Evolutionary conservation across 176 grass and related monocot species (phyloP).

Genomic region (Panicum miliaceum): DNA sequence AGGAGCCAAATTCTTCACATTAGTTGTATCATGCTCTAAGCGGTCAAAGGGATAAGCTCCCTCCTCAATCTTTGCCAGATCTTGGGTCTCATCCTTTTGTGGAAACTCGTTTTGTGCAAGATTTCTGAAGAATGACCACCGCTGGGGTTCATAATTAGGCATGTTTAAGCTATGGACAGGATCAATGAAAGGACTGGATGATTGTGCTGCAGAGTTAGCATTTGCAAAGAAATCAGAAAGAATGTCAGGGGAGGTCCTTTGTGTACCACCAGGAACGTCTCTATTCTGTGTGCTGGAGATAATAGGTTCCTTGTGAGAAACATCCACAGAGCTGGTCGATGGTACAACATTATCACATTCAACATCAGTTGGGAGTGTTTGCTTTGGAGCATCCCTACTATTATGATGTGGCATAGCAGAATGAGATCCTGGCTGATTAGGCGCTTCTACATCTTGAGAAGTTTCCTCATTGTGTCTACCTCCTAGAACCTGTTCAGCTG

Average conservation of each 20-base stretch:
- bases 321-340: slow-evolving; percentile 33
- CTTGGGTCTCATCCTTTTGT: slow-evolving; percentile 69
- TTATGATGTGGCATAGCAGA: slow-evolving; percentile 47
- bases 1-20: slow-evolving; percentile 46
- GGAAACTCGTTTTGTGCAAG: slow-evolving; percentile 78
- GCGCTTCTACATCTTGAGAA: slow-evolving; percentile 44
- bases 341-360: slow-evolving; percentile 40
- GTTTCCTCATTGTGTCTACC: slow-evolving; percentile 46
- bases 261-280: slow-evolving; percentile 61
- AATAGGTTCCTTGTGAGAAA: slow-evolving; percentile 53
- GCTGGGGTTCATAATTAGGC: slow-evolving; percentile 79
- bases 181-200: slow-evolving; percentile 73
- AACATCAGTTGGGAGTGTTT: slow-evolving; percentile 36
- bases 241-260: slow-evolving; percentile 71
- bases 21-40: slow-evolving; percentile 49
- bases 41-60: slow-evolving; percentile 44
- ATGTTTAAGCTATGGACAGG: slow-evolving; percentile 81
- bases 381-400: slow-evolving; percentile 47
- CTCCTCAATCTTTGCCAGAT: slow-evolving; percentile 64
- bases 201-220: slow-evolving; percentile 69
- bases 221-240: slow-evolving; percentile 95
- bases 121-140: slow-evolving; percentile 98
- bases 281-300: slow-evolving; percentile 47
- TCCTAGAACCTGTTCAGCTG: slow-evolving; percentile 45
- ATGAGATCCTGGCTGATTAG: slow-evolving; percentile 41